Evolutionary conservation across 768 basidiomycete species (phyloP), one percentile per base, ranked within the genome.

Genomic region (Hericium rajendrae): DNA sequence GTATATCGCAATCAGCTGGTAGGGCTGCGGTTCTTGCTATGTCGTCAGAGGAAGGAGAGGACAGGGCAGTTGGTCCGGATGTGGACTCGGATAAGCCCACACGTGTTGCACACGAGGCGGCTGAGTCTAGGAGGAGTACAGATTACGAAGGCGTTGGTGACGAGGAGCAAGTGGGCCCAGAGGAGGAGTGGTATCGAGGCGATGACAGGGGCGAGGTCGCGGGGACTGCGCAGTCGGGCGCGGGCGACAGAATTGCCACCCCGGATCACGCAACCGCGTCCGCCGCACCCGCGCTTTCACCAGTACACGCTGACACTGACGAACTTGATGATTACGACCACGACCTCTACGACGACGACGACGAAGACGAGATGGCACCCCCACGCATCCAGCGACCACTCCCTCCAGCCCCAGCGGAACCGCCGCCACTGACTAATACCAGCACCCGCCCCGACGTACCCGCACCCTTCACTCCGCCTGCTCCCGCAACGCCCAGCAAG

Each of bases 331-430:
- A 64, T 12, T 61, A 61, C 37, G 62, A 64, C 4, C 60, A 56
- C 24, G 59, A 62, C 53, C 60, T 66, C 62, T 62, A 70, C 56
- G 54, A 65, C 39, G 58, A 57, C 20, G 63, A 60, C 41, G 66
- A 66, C 54, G 43, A 46, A 46, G 62, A 62, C 58, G 65, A 68
- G 50, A 64, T 69, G 62, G 65, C 66, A 3, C 68, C 70, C 3
- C 65, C 72, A 6, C 72, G 67, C 50, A 63, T 70, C 26, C 67
- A 62, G 13, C 69, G 68, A 53, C 65, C 66, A 0, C 60, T 68
- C 53, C 74, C 70, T 0, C 67, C 71, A 0, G 70, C 73, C 18
- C 73, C 73, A 0, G 67, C 66, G 22, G 67, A 64, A 52, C 32
- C 67, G 26, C 40, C 51, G n/a, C 64, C 70, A 9, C 65, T 62